phyloP scores from a whole-genome alignment of 441 rosid genomes.

The Sinapis alba region DNA sequence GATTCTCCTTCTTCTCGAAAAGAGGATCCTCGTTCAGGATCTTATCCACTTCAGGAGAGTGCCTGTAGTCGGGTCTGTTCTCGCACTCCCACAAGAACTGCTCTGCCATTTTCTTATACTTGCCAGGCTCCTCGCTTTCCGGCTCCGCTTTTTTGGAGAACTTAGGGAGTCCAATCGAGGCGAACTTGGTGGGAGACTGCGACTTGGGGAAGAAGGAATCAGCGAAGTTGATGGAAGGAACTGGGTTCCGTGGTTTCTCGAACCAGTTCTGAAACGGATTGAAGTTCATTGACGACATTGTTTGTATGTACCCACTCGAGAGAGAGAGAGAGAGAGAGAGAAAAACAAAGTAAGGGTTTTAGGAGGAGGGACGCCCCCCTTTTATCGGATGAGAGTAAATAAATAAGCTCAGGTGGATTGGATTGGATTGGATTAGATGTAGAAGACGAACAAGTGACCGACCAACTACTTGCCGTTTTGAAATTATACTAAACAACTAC shows the following conservation, averaged over 20 bases:
- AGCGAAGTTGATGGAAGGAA: constrained; percentile 52
- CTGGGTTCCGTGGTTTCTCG: constrained; percentile 69
- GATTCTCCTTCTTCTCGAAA: constrained; percentile 70
- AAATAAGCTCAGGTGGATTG: constrained; percentile 28
- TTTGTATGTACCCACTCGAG: too few relatives aligned
- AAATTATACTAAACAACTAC: neutral
- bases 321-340: neutral
- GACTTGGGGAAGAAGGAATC: constrained; percentile 43
- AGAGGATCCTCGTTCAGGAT: constrained; percentile 60
- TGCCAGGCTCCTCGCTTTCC: constrained; percentile 47
- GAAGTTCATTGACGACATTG: constrained; percentile 77
- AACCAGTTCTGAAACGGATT: constrained; percentile 84
- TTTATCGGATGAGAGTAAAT: neutral
- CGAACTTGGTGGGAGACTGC: constrained; percentile 49
- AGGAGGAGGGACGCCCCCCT: neutral
- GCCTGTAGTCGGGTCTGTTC: constrained; percentile 71
- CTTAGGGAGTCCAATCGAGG: constrained; percentile 52
- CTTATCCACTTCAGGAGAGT: constrained; percentile 73
- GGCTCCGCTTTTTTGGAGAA: constrained; percentile 37
- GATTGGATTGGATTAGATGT: constrained; percentile 12
- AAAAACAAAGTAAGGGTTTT: constrained; percentile 20
- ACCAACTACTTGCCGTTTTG: neutral
- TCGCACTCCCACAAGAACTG: constrained; percentile 81
- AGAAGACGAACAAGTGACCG: constrained; percentile 13
- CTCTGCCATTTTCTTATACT: constrained; percentile 50